Evolutionary conservation across 768 basidiomycete genomes (phyloP).

Genomic region (Calocybe indica): DNA sequence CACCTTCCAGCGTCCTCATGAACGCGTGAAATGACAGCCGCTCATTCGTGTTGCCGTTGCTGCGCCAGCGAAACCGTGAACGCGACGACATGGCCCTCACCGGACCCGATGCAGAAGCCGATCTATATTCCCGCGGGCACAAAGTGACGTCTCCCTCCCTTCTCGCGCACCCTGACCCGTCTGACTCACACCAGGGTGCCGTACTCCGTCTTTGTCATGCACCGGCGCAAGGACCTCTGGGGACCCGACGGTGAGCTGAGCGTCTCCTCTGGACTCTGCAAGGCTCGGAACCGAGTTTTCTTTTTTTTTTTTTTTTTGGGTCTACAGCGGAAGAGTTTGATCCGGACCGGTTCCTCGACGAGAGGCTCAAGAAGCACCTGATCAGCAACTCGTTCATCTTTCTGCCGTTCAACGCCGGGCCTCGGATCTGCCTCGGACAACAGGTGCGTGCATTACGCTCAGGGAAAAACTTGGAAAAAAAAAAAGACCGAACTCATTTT

Average conservation of each 20-base stretch:
- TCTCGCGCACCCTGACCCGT: neutral
- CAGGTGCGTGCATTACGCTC: constrained; percentile 37
- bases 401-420: constrained; percentile 59
- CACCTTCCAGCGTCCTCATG: no score
- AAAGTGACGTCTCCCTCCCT: constrained; percentile 16
- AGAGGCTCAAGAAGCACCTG: constrained; percentile 55
- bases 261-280: neutral
- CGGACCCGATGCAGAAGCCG: constrained; percentile 38
- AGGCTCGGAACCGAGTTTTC: neutral
- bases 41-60: neutral
- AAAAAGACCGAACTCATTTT: neutral
- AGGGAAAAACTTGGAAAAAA: neutral
- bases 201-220: constrained; percentile 62
- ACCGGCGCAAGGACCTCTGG: constrained; percentile 61
- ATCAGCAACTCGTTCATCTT: constrained; percentile 65
- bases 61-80: constrained; percentile 36
- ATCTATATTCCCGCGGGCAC: constrained; percentile 48
- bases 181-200: constrained; percentile 22
- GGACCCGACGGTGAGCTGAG: constrained; percentile 58
- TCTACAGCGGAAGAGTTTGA: constrained; percentile 57
- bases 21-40: neutral
- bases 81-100: constrained; percentile 41
- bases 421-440: constrained; percentile 57
- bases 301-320: no score
- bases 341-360: constrained; percentile 66